Conservation (phyloP, 2,329 filamentous ascomycete genomes). For the Camillea tinctor region DNA sequence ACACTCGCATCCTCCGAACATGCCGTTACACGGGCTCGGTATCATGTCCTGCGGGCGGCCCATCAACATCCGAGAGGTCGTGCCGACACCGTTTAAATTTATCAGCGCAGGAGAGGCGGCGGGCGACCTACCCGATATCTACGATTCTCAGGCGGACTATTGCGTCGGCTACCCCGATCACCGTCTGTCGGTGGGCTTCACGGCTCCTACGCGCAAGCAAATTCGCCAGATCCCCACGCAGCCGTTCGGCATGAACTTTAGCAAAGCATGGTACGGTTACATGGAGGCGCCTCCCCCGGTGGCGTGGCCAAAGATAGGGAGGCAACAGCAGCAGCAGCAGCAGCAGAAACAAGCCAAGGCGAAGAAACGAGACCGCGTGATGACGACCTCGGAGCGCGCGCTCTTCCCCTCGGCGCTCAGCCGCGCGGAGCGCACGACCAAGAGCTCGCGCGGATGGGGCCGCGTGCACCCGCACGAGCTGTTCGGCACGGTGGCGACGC, state of each 20-base stretch:
- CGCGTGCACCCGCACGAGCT: slow-evolving; percentile 52
- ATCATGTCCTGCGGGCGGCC: slow-evolving; percentile 56
- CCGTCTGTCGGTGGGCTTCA: slow-evolving; percentile 45
- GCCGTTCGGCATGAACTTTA: slow-evolving; percentile 55
- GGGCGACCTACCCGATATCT: slow-evolving; percentile 60
- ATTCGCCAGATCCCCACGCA: slow-evolving; percentile 58
- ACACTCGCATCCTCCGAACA: slow-evolving; percentile 55
- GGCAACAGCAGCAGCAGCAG: no score
- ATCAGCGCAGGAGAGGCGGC: slow-evolving; percentile 54
- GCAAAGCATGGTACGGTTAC: slow-evolving; percentile 40
- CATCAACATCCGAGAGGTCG: slow-evolving; percentile 53
- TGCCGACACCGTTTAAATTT: slow-evolving; percentile 59
- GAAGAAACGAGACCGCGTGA: slow-evolving; percentile 16
- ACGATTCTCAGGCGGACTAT: slow-evolving; percentile 58
- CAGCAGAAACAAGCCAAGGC: no score
- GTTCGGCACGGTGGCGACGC: slow-evolving; percentile 64
- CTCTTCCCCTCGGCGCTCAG: slow-evolving; percentile 35
- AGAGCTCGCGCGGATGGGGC: slow-evolving; percentile 45
- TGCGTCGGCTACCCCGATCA: slow-evolving; percentile 71
- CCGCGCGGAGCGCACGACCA: slow-evolving; percentile 6
- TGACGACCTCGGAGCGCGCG: slow-evolving; percentile 39
- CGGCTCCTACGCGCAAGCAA: slow-evolving; percentile 40
- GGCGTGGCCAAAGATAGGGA: no score
- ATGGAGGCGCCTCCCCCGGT: slow-evolving; percentile 1
- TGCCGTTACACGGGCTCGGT: slow-evolving; percentile 47